Evolutionary conservation across 192 early-diverging fungal genomes (phyloP).

Genomic region (Umbelopsis sp.): DNA sequence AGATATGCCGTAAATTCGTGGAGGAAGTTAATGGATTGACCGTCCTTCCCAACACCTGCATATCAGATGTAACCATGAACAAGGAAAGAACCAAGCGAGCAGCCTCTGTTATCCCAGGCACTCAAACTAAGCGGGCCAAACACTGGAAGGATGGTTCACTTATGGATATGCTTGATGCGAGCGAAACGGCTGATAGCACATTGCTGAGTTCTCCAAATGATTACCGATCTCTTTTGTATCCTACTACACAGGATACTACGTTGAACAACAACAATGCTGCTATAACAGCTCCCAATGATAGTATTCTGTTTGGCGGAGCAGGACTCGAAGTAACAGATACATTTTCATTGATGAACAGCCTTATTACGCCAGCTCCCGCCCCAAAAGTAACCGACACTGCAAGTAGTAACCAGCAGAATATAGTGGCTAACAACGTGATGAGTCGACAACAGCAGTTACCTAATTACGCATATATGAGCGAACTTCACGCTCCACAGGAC

Average conservation of each 20-base stretch:
- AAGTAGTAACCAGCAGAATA: not conserved
- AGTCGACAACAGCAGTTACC: not conserved
- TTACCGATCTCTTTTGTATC: not conserved
- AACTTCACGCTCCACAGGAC: slow-evolving; percentile 1
- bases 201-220: not conserved
- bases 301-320: not conserved
- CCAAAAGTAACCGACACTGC: not conserved
- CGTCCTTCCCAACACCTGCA: not conserved
- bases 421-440: not conserved
- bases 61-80: not conserved
- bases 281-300: not conserved
- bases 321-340: not conserved
- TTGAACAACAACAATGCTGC: not conserved
- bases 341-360: slow-evolving; percentile 3
- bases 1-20: not conserved
- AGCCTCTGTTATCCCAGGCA: not conserved
- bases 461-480: slow-evolving; percentile 8
- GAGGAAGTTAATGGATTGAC: not conserved
- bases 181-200: not conserved
- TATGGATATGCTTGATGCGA: slow-evolving; percentile 5
- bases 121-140: not conserved
- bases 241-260: not conserved
- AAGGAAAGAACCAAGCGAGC: not conserved
- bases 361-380: not conserved
- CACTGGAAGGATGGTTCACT: not conserved